Evolutionary conservation across 140 eudicot genomes (phyloP), one percentile per base, ranked within the genome.

Genomic region (Erigeron philadelphicus): DNA sequence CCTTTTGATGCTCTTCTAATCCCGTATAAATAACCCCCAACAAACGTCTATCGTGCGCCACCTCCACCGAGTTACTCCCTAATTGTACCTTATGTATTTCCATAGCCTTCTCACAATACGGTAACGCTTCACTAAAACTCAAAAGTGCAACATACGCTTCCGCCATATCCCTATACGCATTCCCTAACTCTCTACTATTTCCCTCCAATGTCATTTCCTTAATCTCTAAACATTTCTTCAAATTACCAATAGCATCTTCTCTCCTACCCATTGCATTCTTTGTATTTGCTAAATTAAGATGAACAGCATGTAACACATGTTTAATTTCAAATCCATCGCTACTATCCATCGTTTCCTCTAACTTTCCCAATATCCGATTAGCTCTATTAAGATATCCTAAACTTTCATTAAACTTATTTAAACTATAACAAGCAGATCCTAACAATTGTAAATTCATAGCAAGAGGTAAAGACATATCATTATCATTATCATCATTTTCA

Each of bases 1-100:
- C 99, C 80, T 85, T 85, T 70, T 72, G 85, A 2, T 94, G 97
- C n/a, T 89, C 80, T 68, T 84, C 97, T 64, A 94, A 74, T 13
- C 97, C 97, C 1, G 95, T 87, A 72, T 87, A 94, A 46, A 94
- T 94, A 53, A 85, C 90, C 64, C 99, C 99, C 47, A 94, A 85
- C 43, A 89, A 74, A 40, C 94, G 63, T 78, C 97, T 87, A 79
- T 84, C 87, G 19, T 85, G 88, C 0, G 99, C 99, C 63, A 93
- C 98, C 67, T 89, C 96, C 1, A 86, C 95, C 5, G 99, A 94
- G 67, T 87, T 85, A 43, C 77, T 72, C 48, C 98, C 95, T 65
- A 83, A 72, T 8, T 83, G 79, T 3, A 53, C 15, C 73, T 82
- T 81, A 57, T 89, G 95, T 42, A 94, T 77, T 43, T 94, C 95